phyloP scores from a whole-genome alignment of 441 rosid genomes.

The Euphorbia schlechtendalii region DNA sequence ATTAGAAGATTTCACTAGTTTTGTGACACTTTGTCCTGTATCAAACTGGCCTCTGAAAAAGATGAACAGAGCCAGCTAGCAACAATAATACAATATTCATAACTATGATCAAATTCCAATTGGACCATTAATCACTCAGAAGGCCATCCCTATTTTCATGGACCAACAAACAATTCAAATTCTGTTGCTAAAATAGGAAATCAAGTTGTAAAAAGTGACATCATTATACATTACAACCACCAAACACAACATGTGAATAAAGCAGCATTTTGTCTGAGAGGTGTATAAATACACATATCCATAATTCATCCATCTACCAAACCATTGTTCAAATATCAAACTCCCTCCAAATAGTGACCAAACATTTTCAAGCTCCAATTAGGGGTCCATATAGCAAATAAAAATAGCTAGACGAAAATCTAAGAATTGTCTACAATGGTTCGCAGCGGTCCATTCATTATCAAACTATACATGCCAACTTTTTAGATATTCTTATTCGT shows the following conservation, averaged over 20 bases:
- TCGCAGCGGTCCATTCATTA: slow-evolving; percentile 12
- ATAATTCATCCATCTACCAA: background rate
- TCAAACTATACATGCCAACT: slow-evolving; percentile 17
- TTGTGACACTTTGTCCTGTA: no score
- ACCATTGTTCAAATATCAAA: no score
- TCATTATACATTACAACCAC: background rate
- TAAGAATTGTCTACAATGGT: background rate
- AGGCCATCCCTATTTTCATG: background rate
- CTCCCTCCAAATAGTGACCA: background rate
- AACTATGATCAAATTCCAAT: background rate
- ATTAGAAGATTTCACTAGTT: no score
- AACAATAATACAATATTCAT: no score
- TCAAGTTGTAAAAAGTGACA: slow-evolving; percentile 2
- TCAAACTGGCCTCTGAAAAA: no score
- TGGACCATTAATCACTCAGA: background rate
- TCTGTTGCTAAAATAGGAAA: background rate
- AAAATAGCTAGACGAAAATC: background rate
- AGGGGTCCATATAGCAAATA: background rate
- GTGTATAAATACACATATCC: background rate
- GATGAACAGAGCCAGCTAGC: no score
- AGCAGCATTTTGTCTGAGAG: background rate
- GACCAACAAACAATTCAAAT: background rate
- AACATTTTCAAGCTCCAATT: background rate
- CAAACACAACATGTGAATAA: background rate
- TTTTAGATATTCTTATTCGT: slow-evolving; percentile 20